Conservation (phyloP, 108 stramenopile species). For the Chaetoceros tenuissimus region DNA sequence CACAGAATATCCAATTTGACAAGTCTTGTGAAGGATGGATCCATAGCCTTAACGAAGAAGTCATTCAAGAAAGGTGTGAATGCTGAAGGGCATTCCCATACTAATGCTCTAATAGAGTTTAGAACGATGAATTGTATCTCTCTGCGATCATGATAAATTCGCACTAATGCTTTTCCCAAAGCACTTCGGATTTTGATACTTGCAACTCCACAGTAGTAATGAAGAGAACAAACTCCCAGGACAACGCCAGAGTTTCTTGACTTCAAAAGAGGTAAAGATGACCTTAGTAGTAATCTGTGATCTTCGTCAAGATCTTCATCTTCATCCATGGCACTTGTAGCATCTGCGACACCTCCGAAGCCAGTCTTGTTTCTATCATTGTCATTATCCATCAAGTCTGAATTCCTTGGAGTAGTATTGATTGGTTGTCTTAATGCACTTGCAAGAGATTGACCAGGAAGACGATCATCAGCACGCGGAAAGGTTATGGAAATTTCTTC, state of each 20-base stretch:
- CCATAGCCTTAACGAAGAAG: slow-evolving; percentile 91
- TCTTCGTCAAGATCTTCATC: slow-evolving; percentile 84
- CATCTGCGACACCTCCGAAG: slow-evolving; percentile 3
- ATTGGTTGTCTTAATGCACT: not conserved
- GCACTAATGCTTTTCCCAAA: slow-evolving; percentile 91
- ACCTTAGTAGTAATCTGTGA: slow-evolving; percentile 78
- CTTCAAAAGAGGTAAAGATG: slow-evolving; percentile 87
- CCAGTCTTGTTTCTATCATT: slow-evolving; percentile 8
- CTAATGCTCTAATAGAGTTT: slow-evolving; percentile 84
- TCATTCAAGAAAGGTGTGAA: slow-evolving; percentile 93
- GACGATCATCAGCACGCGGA: too few relatives aligned
- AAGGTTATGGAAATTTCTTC: slow-evolving; percentile 54
- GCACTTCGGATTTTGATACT: slow-evolving; percentile 64
- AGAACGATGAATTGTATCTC: slow-evolving; percentile 98
- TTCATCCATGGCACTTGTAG: slow-evolving; percentile 39
- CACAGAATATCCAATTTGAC: slow-evolving; percentile 95
- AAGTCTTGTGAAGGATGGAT: slow-evolving; percentile 85
- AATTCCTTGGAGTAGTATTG: not conserved
- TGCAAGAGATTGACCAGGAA: not conserved
- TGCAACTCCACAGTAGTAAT: slow-evolving; percentile 90
- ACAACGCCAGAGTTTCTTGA: slow-evolving; percentile 94
- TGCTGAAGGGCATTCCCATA: slow-evolving; percentile 81
- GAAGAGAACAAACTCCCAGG: slow-evolving; percentile 85
- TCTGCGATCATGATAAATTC: slow-evolving; percentile 87
- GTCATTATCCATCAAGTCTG: slow-evolving; percentile 6